Percentiles rank a stretch among this genome's conserved stretches.
phyloP scores from a whole-genome alignment of 305 asterid genomes.

The Coffea humblotiana region DNA sequence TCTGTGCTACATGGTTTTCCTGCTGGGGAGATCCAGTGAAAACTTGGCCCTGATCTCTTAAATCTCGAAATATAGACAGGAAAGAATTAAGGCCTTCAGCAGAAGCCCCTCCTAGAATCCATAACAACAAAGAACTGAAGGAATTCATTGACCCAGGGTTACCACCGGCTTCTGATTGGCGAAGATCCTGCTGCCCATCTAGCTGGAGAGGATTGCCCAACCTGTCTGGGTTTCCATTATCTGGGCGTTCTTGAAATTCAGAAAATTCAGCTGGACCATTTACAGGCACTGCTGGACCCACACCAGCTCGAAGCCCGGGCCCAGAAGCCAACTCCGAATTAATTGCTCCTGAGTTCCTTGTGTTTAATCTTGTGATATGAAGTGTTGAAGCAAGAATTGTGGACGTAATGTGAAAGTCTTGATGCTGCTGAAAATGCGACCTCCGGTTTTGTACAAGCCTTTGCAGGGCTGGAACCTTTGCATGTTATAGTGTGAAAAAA shows the following conservation, averaged over 20 bases:
- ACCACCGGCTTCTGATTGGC: slow-evolving; percentile 67
- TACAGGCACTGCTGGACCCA: slow-evolving; percentile 38
- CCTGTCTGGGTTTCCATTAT: slow-evolving; percentile 43
- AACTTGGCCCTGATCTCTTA: slow-evolving; percentile 84
- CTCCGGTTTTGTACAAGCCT: slow-evolving; percentile 89
- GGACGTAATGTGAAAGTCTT: slow-evolving; percentile 89
- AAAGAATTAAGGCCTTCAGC: slow-evolving; percentile 91
- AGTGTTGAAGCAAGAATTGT: slow-evolving; percentile 93
- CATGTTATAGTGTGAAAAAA: neutral
- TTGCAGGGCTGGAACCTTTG: slow-evolving; percentile 94
- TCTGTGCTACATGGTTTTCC: slow-evolving; percentile 49
- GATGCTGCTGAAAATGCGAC: slow-evolving; percentile 91
- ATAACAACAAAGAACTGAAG: slow-evolving; percentile 74
- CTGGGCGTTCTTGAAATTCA: slow-evolving; percentile 45
- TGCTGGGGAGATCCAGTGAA: slow-evolving; percentile 56
- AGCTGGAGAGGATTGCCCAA: slow-evolving; percentile 64
- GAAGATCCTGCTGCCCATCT: slow-evolving; percentile 53
- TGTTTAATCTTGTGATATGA: slow-evolving; percentile 85
- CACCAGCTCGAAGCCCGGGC: slow-evolving; percentile 44
- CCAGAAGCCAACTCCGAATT: slow-evolving; percentile 51
- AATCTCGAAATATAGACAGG: slow-evolving; percentile 83
- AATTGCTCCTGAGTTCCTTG: slow-evolving; percentile 54
- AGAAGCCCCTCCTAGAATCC: slow-evolving; percentile 95
- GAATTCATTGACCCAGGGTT: slow-evolving; percentile 81
- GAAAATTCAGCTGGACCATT: slow-evolving; percentile 40